A percentile compares a stretch with the other conserved stretches of the same genome.
These are phyloP conservation scores for Passiflora organensis DNA, from an alignment of 345 rosid species.

Conservation along the genomic window DNA sequence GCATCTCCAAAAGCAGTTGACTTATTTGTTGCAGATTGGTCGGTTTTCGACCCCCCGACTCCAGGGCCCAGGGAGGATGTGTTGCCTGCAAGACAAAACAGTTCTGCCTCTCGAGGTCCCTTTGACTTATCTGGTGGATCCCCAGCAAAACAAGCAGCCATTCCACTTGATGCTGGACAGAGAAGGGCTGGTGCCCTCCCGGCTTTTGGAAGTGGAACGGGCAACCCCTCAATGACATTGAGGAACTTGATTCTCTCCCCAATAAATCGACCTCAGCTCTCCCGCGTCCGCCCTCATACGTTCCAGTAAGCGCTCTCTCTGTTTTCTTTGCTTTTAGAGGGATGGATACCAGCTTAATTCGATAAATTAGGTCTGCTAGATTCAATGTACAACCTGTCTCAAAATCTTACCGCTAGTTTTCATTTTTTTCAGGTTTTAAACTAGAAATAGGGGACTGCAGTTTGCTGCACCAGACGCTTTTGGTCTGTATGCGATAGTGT, in stretches of 20 bases:
- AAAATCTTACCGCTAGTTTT: too few relatives aligned
- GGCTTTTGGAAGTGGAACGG: conserved; percentile 43
- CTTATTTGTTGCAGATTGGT: conserved; percentile 85
- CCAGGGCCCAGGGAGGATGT: conserved; percentile 91
- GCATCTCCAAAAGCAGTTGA: conserved; percentile 57
- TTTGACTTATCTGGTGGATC: conserved; percentile 61
- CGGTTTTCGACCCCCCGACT: conserved; percentile 73
- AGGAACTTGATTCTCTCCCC: conserved; percentile 92
- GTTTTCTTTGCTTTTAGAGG: neutral
- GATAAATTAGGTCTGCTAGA: too few relatives aligned
- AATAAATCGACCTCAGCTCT: conserved; percentile 85
- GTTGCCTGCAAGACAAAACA: conserved; percentile 86
- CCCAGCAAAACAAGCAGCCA: conserved; percentile 46
- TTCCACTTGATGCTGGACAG: conserved; percentile 54
- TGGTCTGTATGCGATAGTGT: too few relatives aligned
- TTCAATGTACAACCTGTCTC: too few relatives aligned
- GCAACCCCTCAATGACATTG: conserved; percentile 65
- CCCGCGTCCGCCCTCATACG: conserved; percentile 60
- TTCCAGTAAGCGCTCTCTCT: conserved; percentile 53
- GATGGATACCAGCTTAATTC: neutral
- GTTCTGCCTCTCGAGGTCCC: conserved; percentile 65
- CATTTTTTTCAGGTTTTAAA: too few relatives aligned
- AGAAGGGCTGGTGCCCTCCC: conserved; percentile 45
- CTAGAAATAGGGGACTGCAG: too few relatives aligned
- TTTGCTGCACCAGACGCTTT: too few relatives aligned